Conservation (phyloP, 257 asterid species). For the Knoxia roxburghii region DNA sequence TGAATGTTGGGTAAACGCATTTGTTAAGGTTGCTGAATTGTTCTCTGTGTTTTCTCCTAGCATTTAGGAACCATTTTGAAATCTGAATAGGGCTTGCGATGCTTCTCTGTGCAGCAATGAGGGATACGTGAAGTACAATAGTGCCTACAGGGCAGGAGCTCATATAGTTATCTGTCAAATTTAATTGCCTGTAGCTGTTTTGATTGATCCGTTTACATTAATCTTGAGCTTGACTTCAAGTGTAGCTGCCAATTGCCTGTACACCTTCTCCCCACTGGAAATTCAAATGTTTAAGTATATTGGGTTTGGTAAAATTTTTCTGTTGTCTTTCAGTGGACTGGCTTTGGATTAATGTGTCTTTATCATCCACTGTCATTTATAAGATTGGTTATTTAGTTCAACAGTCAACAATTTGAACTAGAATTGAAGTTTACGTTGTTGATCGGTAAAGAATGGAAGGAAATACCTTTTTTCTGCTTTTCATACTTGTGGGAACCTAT, state of each 20-base stretch:
- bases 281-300: background rate
- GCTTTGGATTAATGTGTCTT: background rate
- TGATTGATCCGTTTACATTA: background rate
- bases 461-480: background rate
- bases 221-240: constrained; percentile 1
- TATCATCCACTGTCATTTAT: background rate
- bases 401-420: background rate
- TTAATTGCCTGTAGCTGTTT: background rate
- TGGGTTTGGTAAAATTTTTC: background rate
- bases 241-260: background rate
- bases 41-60: background rate
- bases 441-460: background rate
- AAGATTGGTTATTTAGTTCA: background rate
- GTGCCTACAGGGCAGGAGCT: background rate
- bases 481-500: background rate
- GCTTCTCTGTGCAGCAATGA: background rate
- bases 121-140: background rate
- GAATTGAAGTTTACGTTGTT: background rate
- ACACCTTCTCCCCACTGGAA: background rate
- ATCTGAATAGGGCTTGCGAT: background rate
- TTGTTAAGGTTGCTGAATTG: background rate
- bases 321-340: background rate
- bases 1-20: too few species aligned
- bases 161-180: background rate
- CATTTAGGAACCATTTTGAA: background rate